A percentile compares a stretch with the other conserved stretches of the same genome.
phyloP scores from a whole-genome alignment of 2,329 filamentous ascomycete genomes.

The Madurella fahalii region DNA sequence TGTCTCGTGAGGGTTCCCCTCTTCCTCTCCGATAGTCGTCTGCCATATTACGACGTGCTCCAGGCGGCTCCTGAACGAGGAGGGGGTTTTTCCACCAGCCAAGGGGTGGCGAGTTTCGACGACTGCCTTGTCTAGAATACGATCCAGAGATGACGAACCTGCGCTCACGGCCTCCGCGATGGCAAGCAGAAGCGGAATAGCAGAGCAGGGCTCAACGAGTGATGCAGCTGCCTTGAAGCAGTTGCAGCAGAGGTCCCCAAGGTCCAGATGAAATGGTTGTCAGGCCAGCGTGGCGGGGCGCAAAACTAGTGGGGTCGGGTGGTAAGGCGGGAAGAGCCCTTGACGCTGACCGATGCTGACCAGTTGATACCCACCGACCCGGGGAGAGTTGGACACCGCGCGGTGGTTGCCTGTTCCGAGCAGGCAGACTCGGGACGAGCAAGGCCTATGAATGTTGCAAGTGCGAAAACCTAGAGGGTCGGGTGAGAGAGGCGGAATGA shows the following conservation, averaged over 20 bases:
- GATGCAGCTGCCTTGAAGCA: background rate
- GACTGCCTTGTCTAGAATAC: background rate
- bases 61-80: background rate
- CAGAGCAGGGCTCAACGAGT: background rate
- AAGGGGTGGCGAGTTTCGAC: background rate
- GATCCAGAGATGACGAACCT: background rate
- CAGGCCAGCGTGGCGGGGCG: background rate
- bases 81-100: background rate
- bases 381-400: background rate
- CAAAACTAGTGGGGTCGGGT: constrained; percentile 5
- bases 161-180: background rate
- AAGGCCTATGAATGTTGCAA: background rate
- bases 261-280: background rate
- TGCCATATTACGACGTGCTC: constrained; percentile 30
- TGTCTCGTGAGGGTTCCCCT: constrained; percentile 34
- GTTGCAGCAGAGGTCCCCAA: background rate
- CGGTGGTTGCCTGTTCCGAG: background rate
- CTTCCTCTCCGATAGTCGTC: constrained; percentile 34
- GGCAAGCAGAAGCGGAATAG: background rate
- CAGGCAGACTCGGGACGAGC: background rate
- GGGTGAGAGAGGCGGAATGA: background rate
- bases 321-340: constrained; percentile 11
- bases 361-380: background rate
- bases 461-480: background rate
- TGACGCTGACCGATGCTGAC: no score